phyloP scores from a whole-genome alignment of 495 filamentous ascomycete species.

The Talaromyces liani region DNA sequence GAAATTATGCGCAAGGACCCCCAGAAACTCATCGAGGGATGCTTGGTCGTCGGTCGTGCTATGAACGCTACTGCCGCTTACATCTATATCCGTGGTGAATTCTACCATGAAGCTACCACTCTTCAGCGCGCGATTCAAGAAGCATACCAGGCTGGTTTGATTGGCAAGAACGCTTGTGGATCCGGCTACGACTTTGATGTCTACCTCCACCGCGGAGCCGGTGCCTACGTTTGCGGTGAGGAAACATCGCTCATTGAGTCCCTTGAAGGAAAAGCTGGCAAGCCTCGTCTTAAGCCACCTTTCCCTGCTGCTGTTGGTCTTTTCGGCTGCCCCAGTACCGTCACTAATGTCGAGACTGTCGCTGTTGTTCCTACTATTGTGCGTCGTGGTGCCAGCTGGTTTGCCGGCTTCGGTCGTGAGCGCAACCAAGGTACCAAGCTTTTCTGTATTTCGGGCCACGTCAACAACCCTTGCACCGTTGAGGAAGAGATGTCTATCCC shows the following conservation, averaged over 20 bases:
- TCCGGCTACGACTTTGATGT: slow-evolving; percentile 97
- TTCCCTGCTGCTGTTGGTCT: slow-evolving; percentile 96
- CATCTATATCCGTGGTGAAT: slow-evolving; percentile 99
- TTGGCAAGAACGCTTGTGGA: slow-evolving; percentile 96
- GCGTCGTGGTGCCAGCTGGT: slow-evolving; percentile 87
- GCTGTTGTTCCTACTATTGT: slow-evolving; percentile 95
- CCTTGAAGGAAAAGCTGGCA: slow-evolving; percentile 95
- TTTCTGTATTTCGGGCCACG: slow-evolving; percentile 96
- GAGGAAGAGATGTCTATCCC: slow-evolving; percentile 99
- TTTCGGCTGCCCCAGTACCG: slow-evolving; percentile 95
- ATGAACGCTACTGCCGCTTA: slow-evolving; percentile 99
- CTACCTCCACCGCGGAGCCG: slow-evolving; percentile 92
- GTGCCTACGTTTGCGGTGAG: slow-evolving; percentile 96
- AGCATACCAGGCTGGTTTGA: slow-evolving; percentile 84
- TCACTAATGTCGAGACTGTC: slow-evolving; percentile 96
- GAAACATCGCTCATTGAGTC: slow-evolving; percentile 98
- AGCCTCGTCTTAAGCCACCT: slow-evolving; percentile 95
- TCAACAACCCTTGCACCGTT: slow-evolving; percentile 96
- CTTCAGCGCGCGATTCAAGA: slow-evolving; percentile 95
- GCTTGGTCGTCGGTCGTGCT: slow-evolving; percentile 88
- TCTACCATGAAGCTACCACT: slow-evolving; percentile 93
- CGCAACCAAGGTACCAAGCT: slow-evolving; percentile 95
- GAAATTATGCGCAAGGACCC: slow-evolving; percentile 99
- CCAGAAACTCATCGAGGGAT: slow-evolving; percentile 96
- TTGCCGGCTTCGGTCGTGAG: slow-evolving; percentile 85